Base-by-base conservation (phyloP, 371 early-diverging fungal genomes). In the Mortierella sp. region DNA sequence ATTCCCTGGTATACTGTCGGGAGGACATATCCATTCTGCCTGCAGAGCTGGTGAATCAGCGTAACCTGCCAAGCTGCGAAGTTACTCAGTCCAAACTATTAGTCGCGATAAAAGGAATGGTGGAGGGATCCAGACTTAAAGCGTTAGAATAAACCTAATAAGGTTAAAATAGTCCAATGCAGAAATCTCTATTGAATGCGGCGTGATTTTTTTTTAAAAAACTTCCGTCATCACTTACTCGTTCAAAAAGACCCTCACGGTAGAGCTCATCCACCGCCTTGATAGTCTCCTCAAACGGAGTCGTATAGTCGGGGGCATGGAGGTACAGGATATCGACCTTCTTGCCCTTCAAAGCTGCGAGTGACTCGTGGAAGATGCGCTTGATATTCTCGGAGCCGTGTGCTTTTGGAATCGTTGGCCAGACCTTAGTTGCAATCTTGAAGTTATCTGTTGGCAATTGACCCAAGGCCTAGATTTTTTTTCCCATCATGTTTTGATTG, bases 61-160 rank as follows among this genome's bases (percentile, higher is more conserved):
- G 64, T 68, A 32, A 84, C 81, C 62, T 82, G 73, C 65, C 75
- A 79, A 7, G 82, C 55, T 8, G 70, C 34, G 57, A 64, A 84
- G 60, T 84, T 84, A 26, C 82, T 81, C 17, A 84, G 54, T 8
- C 82, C 82, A 70, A 81, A 72, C n/a, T n/a, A n/a, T n/a, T n/a
- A n/a, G n/a, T n/a, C n/a, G n/a, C n/a, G n/a, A n/a, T n/a, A n/a
- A n/a, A n/a, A n/a, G n/a, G n/a, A n/a, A n/a, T n/a, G n/a, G n/a
- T n/a, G n/a, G n/a, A n/a, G n/a, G n/a, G n/a, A n/a, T n/a, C n/a
- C n/a, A n/a, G n/a, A n/a, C n/a, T n/a, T n/a, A n/a, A n/a, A n/a
- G n/a, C n/a, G n/a, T n/a, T n/a, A n/a, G n/a, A n/a, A n/a, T n/a
- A n/a, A n/a, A n/a, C n/a, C n/a, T n/a, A n/a, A n/a, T n/a, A n/a